Percentiles rank a stretch among this genome's conserved stretches.
phyloP scores from a whole-genome alignment of 805 yeast genomes.

The Sugiyamaella marilandica region DNA sequence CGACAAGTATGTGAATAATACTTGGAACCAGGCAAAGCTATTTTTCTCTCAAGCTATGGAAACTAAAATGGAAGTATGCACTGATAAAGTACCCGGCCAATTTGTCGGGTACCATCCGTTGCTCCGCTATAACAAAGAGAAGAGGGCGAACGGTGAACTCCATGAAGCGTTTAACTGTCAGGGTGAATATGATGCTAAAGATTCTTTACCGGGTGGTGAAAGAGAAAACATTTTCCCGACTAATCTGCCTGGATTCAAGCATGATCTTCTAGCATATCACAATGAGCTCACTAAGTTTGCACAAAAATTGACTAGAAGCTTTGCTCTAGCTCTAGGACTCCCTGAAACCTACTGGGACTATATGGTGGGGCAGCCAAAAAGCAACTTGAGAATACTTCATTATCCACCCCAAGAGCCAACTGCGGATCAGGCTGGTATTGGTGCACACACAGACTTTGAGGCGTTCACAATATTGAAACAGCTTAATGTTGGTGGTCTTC shows the following conservation, averaged over 20 bases:
- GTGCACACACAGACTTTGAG: slow-evolving; percentile 40
- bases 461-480: slow-evolving; percentile 35
- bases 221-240: slow-evolving; percentile 14
- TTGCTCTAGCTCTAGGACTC: slow-evolving; percentile 9
- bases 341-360: slow-evolving; percentile 9
- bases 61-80: slow-evolving; percentile 46
- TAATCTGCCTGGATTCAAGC: slow-evolving; percentile 42
- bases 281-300: slow-evolving; percentile 40
- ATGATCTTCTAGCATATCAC: slow-evolving; percentile 44
- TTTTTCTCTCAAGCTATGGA: slow-evolving; percentile 29
- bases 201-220: slow-evolving; percentile 41
- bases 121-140: slow-evolving; percentile 3
- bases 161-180: slow-evolving; percentile 61
- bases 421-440: slow-evolving; percentile 35
- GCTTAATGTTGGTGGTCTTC: slow-evolving; percentile 37
- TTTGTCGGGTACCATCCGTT: slow-evolving; percentile 54
- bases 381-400: slow-evolving; percentile 31
- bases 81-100: slow-evolving; percentile 41
- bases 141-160: slow-evolving; percentile 43
- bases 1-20: slow-evolving; percentile 31
- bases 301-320: slow-evolving; percentile 38
- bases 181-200: slow-evolving; percentile 38
- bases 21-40: background rate
- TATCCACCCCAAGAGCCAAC: slow-evolving; percentile 32
- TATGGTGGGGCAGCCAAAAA: slow-evolving; percentile 8